Evolutionary conservation across 768 basidiomycete species (phyloP).

Genomic region (Macrolepiota fuliginosa): DNA sequence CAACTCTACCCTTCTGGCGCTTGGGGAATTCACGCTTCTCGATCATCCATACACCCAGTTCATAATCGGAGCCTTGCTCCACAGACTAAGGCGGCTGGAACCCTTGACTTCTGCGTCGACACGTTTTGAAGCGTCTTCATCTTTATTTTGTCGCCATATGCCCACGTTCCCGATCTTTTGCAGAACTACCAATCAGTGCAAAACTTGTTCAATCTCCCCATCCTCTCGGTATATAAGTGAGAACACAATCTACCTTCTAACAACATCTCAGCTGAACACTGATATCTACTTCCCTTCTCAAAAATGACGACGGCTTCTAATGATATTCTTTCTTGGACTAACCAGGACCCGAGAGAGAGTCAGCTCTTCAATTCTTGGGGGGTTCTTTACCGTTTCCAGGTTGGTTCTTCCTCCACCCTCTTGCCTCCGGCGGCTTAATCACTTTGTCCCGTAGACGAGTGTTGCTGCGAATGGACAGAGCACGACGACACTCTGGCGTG

Average conservation of each 20-base stretch:
- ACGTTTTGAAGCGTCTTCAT: constrained; percentile 70
- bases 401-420: constrained; percentile 27
- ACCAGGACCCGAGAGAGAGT: constrained; percentile 82
- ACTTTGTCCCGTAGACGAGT: constrained; percentile 54
- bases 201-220: constrained; percentile 40
- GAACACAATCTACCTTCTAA: constrained; percentile 29
- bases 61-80: constrained; percentile 68
- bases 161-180: constrained; percentile 78
- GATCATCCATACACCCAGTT: constrained; percentile 59
- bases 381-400: constrained; percentile 78
- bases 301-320: constrained; percentile 52
- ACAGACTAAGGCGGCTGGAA: constrained; percentile 63
- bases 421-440: constrained; percentile 8
- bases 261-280: constrained; percentile 21
- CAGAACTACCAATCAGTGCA: constrained; percentile 52
- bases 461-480: constrained; percentile 61
- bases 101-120: constrained; percentile 63
- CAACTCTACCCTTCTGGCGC: constrained; percentile 13
- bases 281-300: constrained; percentile 19
- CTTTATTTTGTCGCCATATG: constrained; percentile 66
- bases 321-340: constrained; percentile 85
- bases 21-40: constrained; percentile 57
- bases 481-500: constrained; percentile 75
- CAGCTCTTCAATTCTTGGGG: constrained; percentile 81
- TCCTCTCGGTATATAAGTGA: constrained; percentile 59